Evolutionary conservation across 352 stramenopile species (phyloP).

Genomic region (Albugo laibachii): DNA sequence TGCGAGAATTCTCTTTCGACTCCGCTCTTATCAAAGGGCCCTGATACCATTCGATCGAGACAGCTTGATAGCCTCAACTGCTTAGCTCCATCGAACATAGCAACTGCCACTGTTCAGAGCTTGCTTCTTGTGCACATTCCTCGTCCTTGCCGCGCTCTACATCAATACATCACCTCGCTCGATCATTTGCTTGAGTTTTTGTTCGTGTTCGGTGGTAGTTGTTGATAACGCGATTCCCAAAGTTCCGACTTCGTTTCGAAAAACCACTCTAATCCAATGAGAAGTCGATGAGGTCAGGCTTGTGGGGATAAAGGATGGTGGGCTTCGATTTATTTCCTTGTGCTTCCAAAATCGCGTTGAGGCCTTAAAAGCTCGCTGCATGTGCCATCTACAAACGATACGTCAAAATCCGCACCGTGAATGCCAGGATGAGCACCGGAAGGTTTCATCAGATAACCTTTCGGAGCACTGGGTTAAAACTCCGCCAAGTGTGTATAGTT

Average conservation of each 20-base stretch:
- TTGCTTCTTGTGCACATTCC: constrained; percentile 10
- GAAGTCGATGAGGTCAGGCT: not conserved
- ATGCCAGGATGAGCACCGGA: constrained; percentile 43
- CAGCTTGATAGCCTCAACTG: too few relatives aligned
- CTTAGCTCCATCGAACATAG: too few relatives aligned
- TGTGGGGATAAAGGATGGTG: not conserved
- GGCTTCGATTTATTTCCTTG: not conserved
- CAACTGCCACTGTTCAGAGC: too few relatives aligned
- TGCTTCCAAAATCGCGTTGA: not conserved
- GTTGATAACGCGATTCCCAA: too few relatives aligned
- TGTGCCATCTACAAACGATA: constrained; percentile 49
- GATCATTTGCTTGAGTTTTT: too few relatives aligned
- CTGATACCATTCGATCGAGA: too few relatives aligned
- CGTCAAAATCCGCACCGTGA: constrained; percentile 65
- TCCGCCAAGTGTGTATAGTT: constrained; percentile 45
- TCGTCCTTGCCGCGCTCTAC: constrained; percentile 17
- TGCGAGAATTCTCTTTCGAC: too few relatives aligned
- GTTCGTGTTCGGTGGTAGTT: too few relatives aligned
- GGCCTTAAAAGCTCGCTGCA: not conserved
- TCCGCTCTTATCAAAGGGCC: too few relatives aligned
- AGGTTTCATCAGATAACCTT: constrained; percentile 62
- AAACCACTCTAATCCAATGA: too few relatives aligned
- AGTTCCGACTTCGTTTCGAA: too few relatives aligned
- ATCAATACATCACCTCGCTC: constrained; percentile 32
- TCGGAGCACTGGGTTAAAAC: constrained; percentile 59